phyloP scores from a whole-genome alignment of 768 basidiomycete species.

The Xerocomellus intermedius region DNA sequence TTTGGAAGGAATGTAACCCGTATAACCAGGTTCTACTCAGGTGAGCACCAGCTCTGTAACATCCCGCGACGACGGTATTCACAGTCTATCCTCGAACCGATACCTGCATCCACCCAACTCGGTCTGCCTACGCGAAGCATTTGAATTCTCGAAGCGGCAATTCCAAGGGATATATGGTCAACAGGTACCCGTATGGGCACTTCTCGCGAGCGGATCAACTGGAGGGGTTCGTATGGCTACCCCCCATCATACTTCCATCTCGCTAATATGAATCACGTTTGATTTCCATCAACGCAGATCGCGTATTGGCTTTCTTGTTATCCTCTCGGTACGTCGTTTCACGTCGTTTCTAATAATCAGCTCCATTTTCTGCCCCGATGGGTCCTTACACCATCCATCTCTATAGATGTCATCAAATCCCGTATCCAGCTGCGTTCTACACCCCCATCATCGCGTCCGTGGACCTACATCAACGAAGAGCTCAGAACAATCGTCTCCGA shows the following conservation, averaged over 20 bases:
- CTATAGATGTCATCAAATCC: conserved; percentile 84
- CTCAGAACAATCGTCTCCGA: conserved; percentile 64
- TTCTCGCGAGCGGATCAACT: conserved; percentile 78
- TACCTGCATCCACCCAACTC: not conserved
- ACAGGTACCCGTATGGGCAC: conserved; percentile 79
- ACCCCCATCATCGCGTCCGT: conserved; percentile 72
- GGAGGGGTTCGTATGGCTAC: conserved; percentile 60
- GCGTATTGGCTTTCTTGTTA: conserved; percentile 88
- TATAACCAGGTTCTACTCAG: conserved; percentile 61
- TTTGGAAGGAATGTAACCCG: not conserved
- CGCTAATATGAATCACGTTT: not conserved
- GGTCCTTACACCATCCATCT: too few relatives aligned
- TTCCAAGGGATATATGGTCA: conserved; percentile 64
- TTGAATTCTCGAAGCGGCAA: conserved; percentile 84
- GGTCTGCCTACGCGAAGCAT: conserved; percentile 45
- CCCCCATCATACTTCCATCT: not conserved
- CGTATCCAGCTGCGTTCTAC: conserved; percentile 75
- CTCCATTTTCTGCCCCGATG: not conserved
- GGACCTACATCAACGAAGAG: conserved; percentile 75
- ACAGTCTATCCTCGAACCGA: not conserved
- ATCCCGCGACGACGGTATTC: not conserved
- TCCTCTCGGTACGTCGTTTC: conserved; percentile 58
- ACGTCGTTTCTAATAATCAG: not conserved
- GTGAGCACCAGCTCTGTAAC: conserved; percentile 28
- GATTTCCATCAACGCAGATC: conserved; percentile 8